phyloP scores from a whole-genome alignment of 352 stramenopile genomes.

The Globisporangium nodosum region DNA sequence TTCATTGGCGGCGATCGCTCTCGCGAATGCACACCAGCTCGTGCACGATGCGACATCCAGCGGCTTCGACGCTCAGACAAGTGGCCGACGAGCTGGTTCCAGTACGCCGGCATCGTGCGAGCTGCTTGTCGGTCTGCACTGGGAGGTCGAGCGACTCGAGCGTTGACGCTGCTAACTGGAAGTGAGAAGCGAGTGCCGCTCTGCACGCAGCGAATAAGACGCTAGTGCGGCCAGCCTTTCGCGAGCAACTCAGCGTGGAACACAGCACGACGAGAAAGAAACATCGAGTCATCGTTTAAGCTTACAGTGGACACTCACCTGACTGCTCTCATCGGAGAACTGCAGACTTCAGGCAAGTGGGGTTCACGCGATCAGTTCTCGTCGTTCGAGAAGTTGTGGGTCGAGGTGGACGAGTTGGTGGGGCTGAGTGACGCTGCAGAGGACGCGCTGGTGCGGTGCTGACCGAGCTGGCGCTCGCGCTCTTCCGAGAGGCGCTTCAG shows the following conservation, averaged over 20 bases:
- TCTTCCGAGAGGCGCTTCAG: conserved; percentile 30
- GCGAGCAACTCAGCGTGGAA: neutral
- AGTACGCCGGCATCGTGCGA: conserved; percentile 7
- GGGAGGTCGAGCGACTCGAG: too few species aligned
- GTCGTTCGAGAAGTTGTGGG: conserved; percentile 18
- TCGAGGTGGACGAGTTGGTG: conserved; percentile 28
- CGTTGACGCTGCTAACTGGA: neutral
- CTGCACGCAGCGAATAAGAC: neutral
- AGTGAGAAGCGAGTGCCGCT: neutral
- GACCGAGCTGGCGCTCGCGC: conserved; percentile 17
- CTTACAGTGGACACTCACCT: neutral
- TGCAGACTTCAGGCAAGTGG: neutral
- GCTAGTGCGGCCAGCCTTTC: neutral
- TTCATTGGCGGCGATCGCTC: neutral
- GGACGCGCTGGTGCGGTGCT: conserved; percentile 4
- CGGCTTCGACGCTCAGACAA: conserved; percentile 5
- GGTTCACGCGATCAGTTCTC: neutral
- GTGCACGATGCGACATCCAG: neutral
- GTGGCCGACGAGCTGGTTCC: conserved; percentile 5
- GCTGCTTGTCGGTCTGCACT: neutral
- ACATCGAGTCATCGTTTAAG: neutral
- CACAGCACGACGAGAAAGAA: neutral
- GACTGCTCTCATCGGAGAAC: neutral
- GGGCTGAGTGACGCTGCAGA: conserved; percentile 3
- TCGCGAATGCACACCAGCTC: neutral